Conservation (phyloP, 1,284 basidiomycete genomes). For the Sanguinoderma infundibulare region DNA sequence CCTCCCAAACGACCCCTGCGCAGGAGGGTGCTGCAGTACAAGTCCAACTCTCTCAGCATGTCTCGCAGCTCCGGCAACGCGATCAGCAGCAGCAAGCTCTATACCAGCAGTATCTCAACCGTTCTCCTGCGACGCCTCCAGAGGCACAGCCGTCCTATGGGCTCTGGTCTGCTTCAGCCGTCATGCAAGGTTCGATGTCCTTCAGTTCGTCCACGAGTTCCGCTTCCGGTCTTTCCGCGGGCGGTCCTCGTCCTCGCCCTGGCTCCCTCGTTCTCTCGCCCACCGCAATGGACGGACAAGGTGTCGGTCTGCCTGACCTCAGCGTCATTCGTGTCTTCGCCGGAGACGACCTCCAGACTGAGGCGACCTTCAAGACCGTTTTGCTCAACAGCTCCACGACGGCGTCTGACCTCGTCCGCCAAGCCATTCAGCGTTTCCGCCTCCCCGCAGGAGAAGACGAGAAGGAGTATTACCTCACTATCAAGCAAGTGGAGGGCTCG, state of each 20-base stretch:
- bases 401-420: conserved; percentile 82
- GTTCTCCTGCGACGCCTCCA: conserved; percentile 76
- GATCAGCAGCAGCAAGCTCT: conserved; percentile 89
- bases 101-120: conserved; percentile 87
- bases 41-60: conserved; percentile 44
- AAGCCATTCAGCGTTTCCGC: conserved; percentile 93
- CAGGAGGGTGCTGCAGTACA: conserved; percentile 21
- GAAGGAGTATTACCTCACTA: conserved; percentile 85
- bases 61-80: conserved; percentile 78
- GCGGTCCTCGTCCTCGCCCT: conserved; percentile 57
- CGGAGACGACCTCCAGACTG: conserved; percentile 84
- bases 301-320: conserved; percentile 78
- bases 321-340: conserved; percentile 96
- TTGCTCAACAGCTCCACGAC: conserved; percentile 88
- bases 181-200: conserved; percentile 51
- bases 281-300: conserved; percentile 59
- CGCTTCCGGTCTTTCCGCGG: conserved; percentile 48
- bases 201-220: conserved; percentile 43
- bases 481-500: conserved; percentile 90
- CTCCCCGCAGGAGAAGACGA: conserved; percentile 68
- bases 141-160: conserved; percentile 75
- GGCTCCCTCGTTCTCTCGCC: conserved; percentile 75
- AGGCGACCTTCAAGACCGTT: conserved; percentile 98
- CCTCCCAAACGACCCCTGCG: not conserved
- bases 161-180: conserved; percentile 63